These are phyloP conservation scores for Moesziomyces globuligerus DNA, from an alignment of 1,284 basidiomycete genomes.

Conservation along the genomic window DNA sequence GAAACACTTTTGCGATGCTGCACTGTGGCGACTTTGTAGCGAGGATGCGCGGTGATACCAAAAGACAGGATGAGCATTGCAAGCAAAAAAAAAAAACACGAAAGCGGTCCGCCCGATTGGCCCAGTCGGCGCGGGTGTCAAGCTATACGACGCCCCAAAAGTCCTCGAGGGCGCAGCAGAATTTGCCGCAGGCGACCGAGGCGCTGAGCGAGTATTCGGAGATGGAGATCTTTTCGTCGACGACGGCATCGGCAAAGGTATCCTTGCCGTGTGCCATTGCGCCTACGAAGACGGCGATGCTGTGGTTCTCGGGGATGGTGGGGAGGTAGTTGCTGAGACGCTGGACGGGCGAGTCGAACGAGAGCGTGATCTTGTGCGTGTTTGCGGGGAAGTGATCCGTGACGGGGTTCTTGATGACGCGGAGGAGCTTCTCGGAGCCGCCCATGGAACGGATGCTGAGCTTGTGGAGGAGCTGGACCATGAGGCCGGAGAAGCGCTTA, in stretches of 20 bases:
- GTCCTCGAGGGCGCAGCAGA: constrained; percentile 74
- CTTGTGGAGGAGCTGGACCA: constrained; percentile 98
- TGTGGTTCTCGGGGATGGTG: constrained; percentile 83
- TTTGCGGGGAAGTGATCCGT: constrained; percentile 94
- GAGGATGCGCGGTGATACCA: too few species aligned
- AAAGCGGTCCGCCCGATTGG: too few species aligned
- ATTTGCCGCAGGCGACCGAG: constrained; percentile 93
- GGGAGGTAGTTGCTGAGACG: constrained; percentile 85
- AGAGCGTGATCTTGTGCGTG: constrained; percentile 90
- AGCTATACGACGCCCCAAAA: constrained; percentile 67
- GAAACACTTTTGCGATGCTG: too few species aligned
- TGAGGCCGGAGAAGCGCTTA: constrained; percentile 96
- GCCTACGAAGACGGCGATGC: constrained; percentile 93
- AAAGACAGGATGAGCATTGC: background rate
- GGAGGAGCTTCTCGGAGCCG: constrained; percentile 93
- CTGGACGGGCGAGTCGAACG: constrained; percentile 84
- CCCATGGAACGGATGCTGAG: constrained; percentile 94
- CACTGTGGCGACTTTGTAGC: too few species aligned
- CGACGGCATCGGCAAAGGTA: constrained; percentile 95
- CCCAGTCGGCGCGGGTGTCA: too few species aligned
- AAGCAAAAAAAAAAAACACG: background rate
- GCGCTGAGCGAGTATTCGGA: constrained; percentile 94
- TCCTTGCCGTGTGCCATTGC: constrained; percentile 78
- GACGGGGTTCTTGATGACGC: constrained; percentile 98
- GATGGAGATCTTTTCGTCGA: constrained; percentile 97